Evolutionary conservation across 1,284 basidiomycete species (phyloP).

Genomic region (Tilletia caries): DNA sequence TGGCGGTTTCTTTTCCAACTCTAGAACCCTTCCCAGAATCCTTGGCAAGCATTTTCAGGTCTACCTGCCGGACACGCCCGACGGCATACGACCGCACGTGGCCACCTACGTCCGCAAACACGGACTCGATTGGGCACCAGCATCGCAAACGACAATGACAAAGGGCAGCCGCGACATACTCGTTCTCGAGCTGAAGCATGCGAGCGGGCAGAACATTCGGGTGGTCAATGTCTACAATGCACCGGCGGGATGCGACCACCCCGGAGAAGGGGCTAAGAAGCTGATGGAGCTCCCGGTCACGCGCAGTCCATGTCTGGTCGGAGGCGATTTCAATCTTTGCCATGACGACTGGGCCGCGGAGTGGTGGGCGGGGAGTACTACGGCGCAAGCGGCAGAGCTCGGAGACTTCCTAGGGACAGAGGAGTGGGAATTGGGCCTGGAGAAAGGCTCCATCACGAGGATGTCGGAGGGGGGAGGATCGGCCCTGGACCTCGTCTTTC

Average conservation of each 20-base stretch:
- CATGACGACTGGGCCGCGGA: neutral
- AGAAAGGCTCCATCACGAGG: neutral
- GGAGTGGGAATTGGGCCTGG: neutral
- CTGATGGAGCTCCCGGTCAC: neutral
- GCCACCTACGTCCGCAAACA: constrained; percentile 11
- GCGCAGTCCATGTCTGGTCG: neutral
- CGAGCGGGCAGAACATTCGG: neutral
- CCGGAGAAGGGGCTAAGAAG: neutral
- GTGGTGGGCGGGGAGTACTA: neutral
- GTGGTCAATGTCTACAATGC: neutral
- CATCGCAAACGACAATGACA: neutral
- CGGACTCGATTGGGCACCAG: neutral
- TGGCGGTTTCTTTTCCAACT: neutral
- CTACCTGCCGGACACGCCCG: neutral
- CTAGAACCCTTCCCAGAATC: neutral
- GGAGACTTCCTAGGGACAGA: neutral
- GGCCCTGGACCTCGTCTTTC: constrained; percentile 5
- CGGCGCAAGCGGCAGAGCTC: neutral
- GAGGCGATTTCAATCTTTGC: constrained; percentile 3
- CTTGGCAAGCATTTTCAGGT: neutral
- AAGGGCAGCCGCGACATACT: neutral
- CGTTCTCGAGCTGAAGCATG: neutral
- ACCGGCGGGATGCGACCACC: neutral
- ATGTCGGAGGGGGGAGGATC: neutral
- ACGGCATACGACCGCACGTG: neutral